Conservation (phyloP, 2,329 filamentous ascomycete genomes). For the Monascus ruber region DNA sequence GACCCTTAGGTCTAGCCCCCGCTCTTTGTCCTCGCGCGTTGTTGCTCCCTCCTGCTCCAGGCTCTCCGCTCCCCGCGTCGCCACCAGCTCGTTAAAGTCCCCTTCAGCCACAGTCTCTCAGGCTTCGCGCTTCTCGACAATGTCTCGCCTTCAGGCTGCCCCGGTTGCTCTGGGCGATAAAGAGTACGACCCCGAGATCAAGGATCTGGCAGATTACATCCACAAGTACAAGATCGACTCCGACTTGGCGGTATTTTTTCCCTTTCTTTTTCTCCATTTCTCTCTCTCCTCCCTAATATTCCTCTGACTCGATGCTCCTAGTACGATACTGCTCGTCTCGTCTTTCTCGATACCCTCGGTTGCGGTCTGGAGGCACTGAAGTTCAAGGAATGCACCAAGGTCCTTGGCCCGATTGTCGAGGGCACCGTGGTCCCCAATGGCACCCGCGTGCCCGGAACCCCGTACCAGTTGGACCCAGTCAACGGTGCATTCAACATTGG, state of each 20-base stretch:
- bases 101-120: constrained; percentile 11
- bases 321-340: constrained; percentile 90
- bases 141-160: constrained; percentile 28
- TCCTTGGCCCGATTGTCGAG: constrained; percentile 81
- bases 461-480: constrained; percentile 88
- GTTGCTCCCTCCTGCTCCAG: constrained; percentile 31
- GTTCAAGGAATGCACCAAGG: constrained; percentile 92
- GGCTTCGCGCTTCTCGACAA: constrained; percentile 31
- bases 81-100: constrained; percentile 7
- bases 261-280: no score
- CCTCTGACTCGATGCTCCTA: constrained; percentile 5
- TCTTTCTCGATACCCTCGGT: constrained; percentile 92
- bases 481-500: constrained; percentile 98
- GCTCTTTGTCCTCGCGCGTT: constrained; percentile 37
- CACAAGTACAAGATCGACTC: constrained; percentile 86
- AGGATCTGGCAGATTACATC: constrained; percentile 89
- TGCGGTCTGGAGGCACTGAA: constrained; percentile 91
- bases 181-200: constrained; percentile 83
- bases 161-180: constrained; percentile 27
- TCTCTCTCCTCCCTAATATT: no score
- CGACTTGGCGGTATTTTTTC: constrained; percentile 63
- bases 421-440: constrained; percentile 89
- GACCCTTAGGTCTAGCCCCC: constrained; percentile 27
- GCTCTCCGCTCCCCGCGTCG: constrained; percentile 12
- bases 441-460: constrained; percentile 78